phyloP scores from a whole-genome alignment of 2,329 filamentous ascomycete genomes.

The Achaetomium macrosporum region DNA sequence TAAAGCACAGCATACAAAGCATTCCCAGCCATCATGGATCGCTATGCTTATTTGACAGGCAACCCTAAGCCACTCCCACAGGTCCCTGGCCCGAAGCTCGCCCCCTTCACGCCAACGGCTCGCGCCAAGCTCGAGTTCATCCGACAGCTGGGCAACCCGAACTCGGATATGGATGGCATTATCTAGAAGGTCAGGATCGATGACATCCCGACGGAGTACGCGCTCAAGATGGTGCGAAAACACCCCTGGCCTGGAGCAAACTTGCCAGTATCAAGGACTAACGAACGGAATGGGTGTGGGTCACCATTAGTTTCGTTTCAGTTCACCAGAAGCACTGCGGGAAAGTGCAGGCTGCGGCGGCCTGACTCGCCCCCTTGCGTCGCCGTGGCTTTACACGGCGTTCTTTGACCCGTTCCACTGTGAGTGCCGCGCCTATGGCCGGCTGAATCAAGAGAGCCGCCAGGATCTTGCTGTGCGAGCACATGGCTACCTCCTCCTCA shows the following conservation, averaged over 20 bases:
- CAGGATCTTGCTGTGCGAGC: slow-evolving; percentile 5
- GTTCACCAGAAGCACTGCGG: too few relatives aligned
- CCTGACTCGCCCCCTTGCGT: background rate
- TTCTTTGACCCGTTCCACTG: slow-evolving; percentile 6
- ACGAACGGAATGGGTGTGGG: background rate
- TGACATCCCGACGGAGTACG: background rate
- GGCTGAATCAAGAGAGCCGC: slow-evolving; percentile 5
- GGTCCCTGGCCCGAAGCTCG: slow-evolving; percentile 7
- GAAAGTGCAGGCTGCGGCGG: too few relatives aligned
- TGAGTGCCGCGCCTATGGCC: slow-evolving; percentile 2
- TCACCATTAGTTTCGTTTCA: background rate
- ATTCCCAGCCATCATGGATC: too few relatives aligned
- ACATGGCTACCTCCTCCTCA: slow-evolving; percentile 10
- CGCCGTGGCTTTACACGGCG: background rate
- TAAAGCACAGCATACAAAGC: too few relatives aligned
- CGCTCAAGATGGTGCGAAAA: slow-evolving; percentile 4
- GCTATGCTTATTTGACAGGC: too few relatives aligned
- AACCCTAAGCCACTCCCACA: background rate
- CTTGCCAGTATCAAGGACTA: background rate
- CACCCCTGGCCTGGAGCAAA: background rate
- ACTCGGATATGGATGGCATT: background rate
- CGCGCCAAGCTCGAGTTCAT: background rate
- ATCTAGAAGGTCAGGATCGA: slow-evolving; percentile 4
- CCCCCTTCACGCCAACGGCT: background rate
- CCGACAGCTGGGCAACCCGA: background rate